These are phyloP conservation scores for Verticillium zaregamsianum DNA, from an alignment of 2,329 filamentous ascomycete genomes.

Conservation along the genomic window DNA sequence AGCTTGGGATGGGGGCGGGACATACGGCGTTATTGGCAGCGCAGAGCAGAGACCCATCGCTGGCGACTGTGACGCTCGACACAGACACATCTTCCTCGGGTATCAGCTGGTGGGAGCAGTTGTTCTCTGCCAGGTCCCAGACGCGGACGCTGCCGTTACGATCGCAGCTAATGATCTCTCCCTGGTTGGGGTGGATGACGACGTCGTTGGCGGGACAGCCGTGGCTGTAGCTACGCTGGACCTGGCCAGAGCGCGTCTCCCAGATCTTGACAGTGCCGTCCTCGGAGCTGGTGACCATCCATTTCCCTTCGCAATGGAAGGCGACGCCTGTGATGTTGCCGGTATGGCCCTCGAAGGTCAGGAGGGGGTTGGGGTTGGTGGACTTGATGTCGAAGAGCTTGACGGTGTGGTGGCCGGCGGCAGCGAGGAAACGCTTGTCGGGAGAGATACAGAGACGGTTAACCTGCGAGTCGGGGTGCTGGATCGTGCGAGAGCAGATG, in stretches of 20 bases:
- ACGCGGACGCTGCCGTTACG: conserved; percentile 87
- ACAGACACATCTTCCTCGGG: conserved; percentile 94
- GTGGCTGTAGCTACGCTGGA: conserved; percentile 92
- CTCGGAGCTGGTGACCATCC: conserved; percentile 98
- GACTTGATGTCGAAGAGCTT: conserved; percentile 99
- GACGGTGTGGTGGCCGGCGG: conserved; percentile 74
- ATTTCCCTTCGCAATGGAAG: conserved; percentile 98
- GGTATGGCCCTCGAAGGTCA: conserved; percentile 94
- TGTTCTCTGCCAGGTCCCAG: conserved; percentile 96
- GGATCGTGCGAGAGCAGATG: conserved; percentile 96
- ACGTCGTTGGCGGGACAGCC: conserved; percentile 91
- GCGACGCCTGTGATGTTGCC: conserved; percentile 95
- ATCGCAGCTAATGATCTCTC: conserved; percentile 95
- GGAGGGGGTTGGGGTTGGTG: conserved; percentile 88
- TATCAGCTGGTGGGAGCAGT: conserved; percentile 92
- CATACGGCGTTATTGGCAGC: conserved; percentile 85
- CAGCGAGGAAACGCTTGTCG: conserved; percentile 93
- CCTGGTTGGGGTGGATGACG: conserved; percentile 98
- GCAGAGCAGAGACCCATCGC: conserved; percentile 86
- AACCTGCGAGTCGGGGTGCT: conserved; percentile 96
- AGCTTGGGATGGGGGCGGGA: not conserved
- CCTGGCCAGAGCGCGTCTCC: conserved; percentile 80
- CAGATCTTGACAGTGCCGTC: conserved; percentile 97
- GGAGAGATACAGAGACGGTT: conserved; percentile 98
- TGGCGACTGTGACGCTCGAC: conserved; percentile 92